Conservation (phyloP, 805 yeast species). For the Pichia exigua region DNA sequence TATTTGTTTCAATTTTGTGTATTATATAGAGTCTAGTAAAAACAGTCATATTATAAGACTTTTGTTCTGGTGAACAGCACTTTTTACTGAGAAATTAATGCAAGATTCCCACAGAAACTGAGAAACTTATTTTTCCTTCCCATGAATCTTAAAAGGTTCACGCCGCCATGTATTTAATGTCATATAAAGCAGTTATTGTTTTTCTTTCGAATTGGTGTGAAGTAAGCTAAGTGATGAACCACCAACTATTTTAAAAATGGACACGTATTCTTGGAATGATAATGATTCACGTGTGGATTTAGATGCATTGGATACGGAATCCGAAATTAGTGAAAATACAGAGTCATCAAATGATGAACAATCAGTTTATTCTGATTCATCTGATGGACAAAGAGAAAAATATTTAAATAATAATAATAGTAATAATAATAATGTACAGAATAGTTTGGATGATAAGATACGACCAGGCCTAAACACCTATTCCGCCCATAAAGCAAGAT, state of each 20-base stretch:
- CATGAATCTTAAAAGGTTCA: too few relatives aligned
- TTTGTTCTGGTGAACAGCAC: too few relatives aligned
- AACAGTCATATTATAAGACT: too few relatives aligned
- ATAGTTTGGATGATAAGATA: not conserved
- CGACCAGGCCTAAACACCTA: not conserved
- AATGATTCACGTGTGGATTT: constrained; percentile 12
- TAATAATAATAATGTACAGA: not conserved
- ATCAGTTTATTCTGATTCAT: not conserved
- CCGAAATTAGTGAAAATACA: not conserved
- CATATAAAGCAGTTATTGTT: too few relatives aligned
- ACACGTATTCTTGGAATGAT: not conserved
- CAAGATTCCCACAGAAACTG: too few relatives aligned
- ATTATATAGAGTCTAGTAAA: not conserved
- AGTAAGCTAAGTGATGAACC: not conserved
- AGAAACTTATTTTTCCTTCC: too few relatives aligned
- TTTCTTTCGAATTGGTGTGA: too few relatives aligned
- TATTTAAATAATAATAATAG: not conserved
- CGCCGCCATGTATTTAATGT: not conserved
- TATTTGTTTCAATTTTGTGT: not conserved
- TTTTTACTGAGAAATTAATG: too few relatives aligned
- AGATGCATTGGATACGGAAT: constrained; percentile 11
- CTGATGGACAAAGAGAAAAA: not conserved
- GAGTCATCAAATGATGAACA: not conserved
- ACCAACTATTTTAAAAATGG: not conserved
- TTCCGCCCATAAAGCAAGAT: not conserved